These are phyloP conservation scores for Lagenidium sp. DNA, from an alignment of 352 stramenopile species.

Conservation along the genomic window DNA sequence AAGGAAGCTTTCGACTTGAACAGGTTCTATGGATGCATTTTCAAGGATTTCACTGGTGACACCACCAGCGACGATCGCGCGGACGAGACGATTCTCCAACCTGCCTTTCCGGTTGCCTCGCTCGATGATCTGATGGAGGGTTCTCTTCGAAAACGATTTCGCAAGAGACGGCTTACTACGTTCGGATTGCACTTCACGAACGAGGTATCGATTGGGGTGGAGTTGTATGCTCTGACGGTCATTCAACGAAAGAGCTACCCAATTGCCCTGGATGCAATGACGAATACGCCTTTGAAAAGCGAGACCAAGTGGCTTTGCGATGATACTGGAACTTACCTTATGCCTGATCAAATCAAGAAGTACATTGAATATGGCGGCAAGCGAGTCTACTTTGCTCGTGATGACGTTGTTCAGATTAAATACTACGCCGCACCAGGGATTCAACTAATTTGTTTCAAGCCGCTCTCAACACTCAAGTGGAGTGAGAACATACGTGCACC, in stretches of 20 bases:
- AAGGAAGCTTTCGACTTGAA: slow-evolving; percentile 45
- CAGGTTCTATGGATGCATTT: slow-evolving; percentile 53
- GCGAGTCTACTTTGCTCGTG: slow-evolving; percentile 71
- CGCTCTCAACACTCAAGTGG: slow-evolving; percentile 39
- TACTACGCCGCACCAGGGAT: slow-evolving; percentile 63
- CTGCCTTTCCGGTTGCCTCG: slow-evolving; percentile 62
- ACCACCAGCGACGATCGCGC: slow-evolving; percentile 12
- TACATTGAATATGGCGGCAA: slow-evolving; percentile 70
- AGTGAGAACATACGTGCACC: slow-evolving; percentile 61
- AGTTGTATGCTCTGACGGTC: slow-evolving; percentile 58
- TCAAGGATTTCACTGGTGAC: slow-evolving; percentile 62
- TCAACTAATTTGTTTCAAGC: slow-evolving; percentile 79
- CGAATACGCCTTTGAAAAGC: slow-evolving; percentile 64
- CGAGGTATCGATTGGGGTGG: slow-evolving; percentile 66
- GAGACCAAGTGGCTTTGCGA: slow-evolving; percentile 84
- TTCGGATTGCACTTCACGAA: slow-evolving; percentile 62
- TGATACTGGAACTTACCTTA: slow-evolving; percentile 65
- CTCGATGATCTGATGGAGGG: slow-evolving; percentile 73
- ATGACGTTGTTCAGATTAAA: slow-evolving; percentile 77
- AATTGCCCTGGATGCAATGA: slow-evolving; percentile 53
- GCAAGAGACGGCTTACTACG: slow-evolving; percentile 63
- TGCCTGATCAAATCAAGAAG: slow-evolving; percentile 63
- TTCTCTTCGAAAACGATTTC: slow-evolving; percentile 71
- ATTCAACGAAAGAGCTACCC: slow-evolving; percentile 52
- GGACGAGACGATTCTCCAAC: slow-evolving; percentile 30